Evolutionary conservation across 2,329 filamentous ascomycete genomes (phyloP), one percentile per base, ranked within the genome.

Genomic region (Gremmenia infestans): DNA sequence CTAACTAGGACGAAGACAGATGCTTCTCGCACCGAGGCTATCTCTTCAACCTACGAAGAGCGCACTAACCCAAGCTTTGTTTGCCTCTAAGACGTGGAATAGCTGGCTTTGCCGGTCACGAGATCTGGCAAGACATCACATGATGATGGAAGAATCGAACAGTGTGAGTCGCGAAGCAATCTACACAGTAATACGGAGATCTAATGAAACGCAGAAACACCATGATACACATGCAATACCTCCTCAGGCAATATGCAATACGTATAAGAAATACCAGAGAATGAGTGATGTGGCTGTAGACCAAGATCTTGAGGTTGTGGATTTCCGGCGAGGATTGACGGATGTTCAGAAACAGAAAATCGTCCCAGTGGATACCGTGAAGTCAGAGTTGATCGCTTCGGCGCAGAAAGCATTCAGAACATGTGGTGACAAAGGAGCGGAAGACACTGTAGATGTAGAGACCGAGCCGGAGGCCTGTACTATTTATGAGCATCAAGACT

Each of bases 221-320:
- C 63, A 66, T 66, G 66, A 70, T 56, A 68, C 67, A 2, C 67
- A 70, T 59, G 67, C 67, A n/a, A 58, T 67, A n/a, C 67, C 67
- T 3, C 67, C 67, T 4, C 64, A 68, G 43, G 65, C 63, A 32
- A 65, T 70, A 14, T 68, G 67, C 35, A 62, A 69, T 58, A 53
- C 61, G n/a, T 70, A 68, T 39, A 68, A 68, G 48, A 67, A 64
- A 47, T 70, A 70, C 45, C 65, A 69, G 42, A 64, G 62, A 48
- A 65, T 67, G 61, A 57, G 62, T 22, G 64, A 67, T 47, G 48
- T 35, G 5, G 59, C 55, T 5, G 57, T 70, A 3, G 57, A 64
- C 14, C n/a, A 55, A 19, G 66, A 69, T 55, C 48, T 63, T 15
- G 56, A 65, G n/a, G 57, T 70, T 22, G 59, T 70, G 4, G 68